Conservation (phyloP, 106 monocot species). For the Acanthochlamys bracteata region DNA sequence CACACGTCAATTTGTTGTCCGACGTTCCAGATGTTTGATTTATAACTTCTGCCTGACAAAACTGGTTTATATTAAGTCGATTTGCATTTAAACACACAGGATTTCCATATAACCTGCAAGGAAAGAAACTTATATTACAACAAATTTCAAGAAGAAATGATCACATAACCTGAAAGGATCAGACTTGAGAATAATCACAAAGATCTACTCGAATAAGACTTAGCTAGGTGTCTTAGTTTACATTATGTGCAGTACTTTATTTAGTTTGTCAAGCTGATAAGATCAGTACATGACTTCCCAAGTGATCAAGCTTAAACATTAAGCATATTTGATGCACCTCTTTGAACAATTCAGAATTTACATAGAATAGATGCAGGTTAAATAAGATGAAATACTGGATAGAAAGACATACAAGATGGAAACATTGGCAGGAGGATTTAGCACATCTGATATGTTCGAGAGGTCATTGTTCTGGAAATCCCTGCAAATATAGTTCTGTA, state of each 20-base stretch:
- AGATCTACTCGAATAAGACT: too few relatives aligned
- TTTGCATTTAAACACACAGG: conserved; percentile 62
- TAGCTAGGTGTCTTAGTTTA: too few relatives aligned
- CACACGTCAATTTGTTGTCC: conserved; percentile 19
- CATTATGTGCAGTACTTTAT: too few relatives aligned
- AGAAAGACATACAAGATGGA: conserved; percentile 55
- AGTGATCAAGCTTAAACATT: too few relatives aligned
- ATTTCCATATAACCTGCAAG: conserved; percentile 76
- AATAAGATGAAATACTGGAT: too few relatives aligned
- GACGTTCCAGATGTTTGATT: conserved; percentile 17
- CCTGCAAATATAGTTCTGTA: conserved; percentile 35
- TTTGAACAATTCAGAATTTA: too few relatives aligned
- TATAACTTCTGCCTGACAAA: conserved; percentile 39
- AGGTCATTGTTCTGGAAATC: conserved; percentile 80
- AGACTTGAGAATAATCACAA: not conserved
- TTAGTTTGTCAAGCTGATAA: too few relatives aligned
- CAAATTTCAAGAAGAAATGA: not conserved
- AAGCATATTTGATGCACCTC: too few relatives aligned
- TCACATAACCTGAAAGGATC: not conserved
- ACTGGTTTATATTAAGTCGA: conserved; percentile 30
- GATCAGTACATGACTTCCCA: too few relatives aligned
- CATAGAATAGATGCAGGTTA: too few relatives aligned
- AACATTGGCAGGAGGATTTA: conserved; percentile 66
- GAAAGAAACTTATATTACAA: conserved; percentile 8
- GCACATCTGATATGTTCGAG: conserved; percentile 38